phyloP scores from a whole-genome alignment of 805 yeast genomes.

The Myxozyma mucilagina region DNA sequence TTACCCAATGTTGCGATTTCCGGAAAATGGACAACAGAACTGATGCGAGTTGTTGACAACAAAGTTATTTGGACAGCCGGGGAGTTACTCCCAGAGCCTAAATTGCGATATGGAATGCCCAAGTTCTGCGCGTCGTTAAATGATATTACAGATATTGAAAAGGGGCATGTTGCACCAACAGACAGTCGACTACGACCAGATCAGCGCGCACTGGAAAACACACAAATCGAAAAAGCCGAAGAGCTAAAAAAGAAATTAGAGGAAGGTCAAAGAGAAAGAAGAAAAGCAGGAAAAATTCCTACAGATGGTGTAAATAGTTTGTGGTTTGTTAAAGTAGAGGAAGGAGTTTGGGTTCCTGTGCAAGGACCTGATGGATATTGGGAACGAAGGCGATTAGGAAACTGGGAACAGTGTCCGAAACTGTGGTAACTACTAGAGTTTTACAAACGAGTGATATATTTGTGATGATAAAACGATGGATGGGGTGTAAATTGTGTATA shows the following conservation, averaged over 20 bases:
- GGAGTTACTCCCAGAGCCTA: constrained; percentile 56
- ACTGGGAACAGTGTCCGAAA: constrained; percentile 20
- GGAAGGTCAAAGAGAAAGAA: constrained; percentile 73
- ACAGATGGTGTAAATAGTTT: constrained; percentile 26
- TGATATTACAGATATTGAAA: constrained; percentile 72
- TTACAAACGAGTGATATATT: too few relatives aligned
- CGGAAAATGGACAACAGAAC: constrained; percentile 87
- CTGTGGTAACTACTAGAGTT: constrained; percentile 15
- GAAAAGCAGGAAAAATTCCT: constrained; percentile 45
- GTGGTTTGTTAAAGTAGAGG: constrained; percentile 25
- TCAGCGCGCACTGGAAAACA: constrained; percentile 67
- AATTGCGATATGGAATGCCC: constrained; percentile 81
- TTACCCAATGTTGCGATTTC: constrained; percentile 38
- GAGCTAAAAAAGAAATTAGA: constrained; percentile 65
- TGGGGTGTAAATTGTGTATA: neutral
- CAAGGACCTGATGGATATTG: constrained; percentile 28
- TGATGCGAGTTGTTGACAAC: constrained; percentile 46
- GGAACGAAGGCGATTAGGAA: constrained; percentile 15
- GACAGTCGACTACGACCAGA: constrained; percentile 93
- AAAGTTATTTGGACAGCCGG: constrained; percentile 65
- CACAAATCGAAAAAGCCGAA: constrained; percentile 73
- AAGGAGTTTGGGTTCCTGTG: constrained; percentile 29
- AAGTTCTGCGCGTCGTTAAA: constrained; percentile 78
- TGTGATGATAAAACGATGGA: too few relatives aligned
- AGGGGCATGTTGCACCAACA: constrained; percentile 68